These are phyloP conservation scores for Aspergillus campestris DNA, from an alignment of 495 filamentous ascomycete species.

Conservation along the genomic window DNA sequence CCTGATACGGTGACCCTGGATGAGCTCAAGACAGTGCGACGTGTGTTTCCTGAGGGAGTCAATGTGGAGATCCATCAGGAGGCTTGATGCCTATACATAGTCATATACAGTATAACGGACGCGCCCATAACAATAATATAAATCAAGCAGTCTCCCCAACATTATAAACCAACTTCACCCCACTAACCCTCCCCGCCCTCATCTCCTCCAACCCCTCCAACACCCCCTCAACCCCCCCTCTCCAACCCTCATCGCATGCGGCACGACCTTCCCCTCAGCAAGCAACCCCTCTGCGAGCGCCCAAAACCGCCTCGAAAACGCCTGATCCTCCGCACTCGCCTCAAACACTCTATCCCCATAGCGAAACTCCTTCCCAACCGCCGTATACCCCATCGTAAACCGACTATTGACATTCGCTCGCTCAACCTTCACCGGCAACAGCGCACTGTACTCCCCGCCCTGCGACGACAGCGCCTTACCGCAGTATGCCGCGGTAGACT, in stretches of 20 bases:
- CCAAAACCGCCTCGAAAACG: slow-evolving; percentile 26
- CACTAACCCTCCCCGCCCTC: slow-evolving; percentile 40
- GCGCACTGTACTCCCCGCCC: slow-evolving; percentile 7
- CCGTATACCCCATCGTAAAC: slow-evolving; percentile 18
- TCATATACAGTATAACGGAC: background rate
- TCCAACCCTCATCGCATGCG: slow-evolving; percentile 35
- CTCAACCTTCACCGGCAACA: slow-evolving; percentile 11
- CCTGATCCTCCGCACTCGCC: slow-evolving; percentile 18
- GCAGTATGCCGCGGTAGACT: slow-evolving; percentile 14
- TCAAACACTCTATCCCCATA: slow-evolving; percentile 13
- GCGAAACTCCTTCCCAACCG: slow-evolving; percentile 24
- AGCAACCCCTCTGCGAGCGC: slow-evolving; percentile 33
- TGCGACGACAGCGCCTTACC: slow-evolving; percentile 16
- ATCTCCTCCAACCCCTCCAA: slow-evolving; percentile 41
- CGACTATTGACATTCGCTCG: slow-evolving; percentile 18
- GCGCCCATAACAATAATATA: background rate
- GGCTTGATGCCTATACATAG: background rate
- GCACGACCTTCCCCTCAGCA: slow-evolving; percentile 30
- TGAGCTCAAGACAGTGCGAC: slow-evolving; percentile 3
- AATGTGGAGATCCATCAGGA: slow-evolving; percentile 5
- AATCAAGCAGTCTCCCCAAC: slow-evolving; percentile 6
- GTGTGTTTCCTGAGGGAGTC: slow-evolving; percentile 7
- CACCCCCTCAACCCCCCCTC: slow-evolving; percentile 37
- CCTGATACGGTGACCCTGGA: slow-evolving; percentile 6
- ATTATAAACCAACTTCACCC: slow-evolving; percentile 45